phyloP scores from a whole-genome alignment of 1,139 yeast species.

The Candida frijolesensis region DNA sequence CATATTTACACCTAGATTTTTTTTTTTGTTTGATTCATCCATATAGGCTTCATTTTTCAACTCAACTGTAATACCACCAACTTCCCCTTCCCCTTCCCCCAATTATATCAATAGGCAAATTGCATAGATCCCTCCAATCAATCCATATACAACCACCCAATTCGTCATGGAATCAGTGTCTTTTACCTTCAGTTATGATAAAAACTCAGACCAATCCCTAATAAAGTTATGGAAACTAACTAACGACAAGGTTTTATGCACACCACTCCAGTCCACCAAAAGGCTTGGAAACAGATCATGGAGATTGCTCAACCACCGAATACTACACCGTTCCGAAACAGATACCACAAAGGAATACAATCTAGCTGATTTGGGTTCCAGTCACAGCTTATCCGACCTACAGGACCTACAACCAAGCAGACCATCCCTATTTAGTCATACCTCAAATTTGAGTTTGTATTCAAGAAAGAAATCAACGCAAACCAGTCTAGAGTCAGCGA shows the following conservation, averaged over 20 bases:
- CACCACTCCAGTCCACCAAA: slow-evolving; percentile 13
- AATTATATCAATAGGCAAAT: not conserved
- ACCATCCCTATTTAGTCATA: slow-evolving; percentile 17
- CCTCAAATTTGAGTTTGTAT: slow-evolving; percentile 14
- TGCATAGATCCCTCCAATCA: too few species aligned
- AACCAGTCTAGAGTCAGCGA: slow-evolving; percentile 16
- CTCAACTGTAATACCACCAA: not conserved
- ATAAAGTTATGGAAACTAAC: slow-evolving; percentile 24
- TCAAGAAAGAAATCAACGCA: slow-evolving; percentile 13
- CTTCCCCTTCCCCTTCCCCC: not conserved
- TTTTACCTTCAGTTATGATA: slow-evolving; percentile 15
- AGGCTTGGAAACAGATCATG: slow-evolving; percentile 31
- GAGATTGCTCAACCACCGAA: slow-evolving; percentile 24
- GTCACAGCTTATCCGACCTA: slow-evolving; percentile 11
- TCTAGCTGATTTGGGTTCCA: slow-evolving; percentile 1
- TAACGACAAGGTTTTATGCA: slow-evolving; percentile 7
- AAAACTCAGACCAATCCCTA: slow-evolving; percentile 17
- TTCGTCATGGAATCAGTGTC: slow-evolving; percentile 3
- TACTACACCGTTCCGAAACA: slow-evolving; percentile 4
- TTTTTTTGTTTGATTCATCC: not conserved
- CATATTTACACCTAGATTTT: not conserved
- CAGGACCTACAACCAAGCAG: slow-evolving; percentile 16
- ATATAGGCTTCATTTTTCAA: not conserved
- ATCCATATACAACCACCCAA: not conserved
- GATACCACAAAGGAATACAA: not conserved